phyloP scores from a whole-genome alignment of 2,329 filamentous ascomycete genomes.

The Stemphylium beticola region DNA sequence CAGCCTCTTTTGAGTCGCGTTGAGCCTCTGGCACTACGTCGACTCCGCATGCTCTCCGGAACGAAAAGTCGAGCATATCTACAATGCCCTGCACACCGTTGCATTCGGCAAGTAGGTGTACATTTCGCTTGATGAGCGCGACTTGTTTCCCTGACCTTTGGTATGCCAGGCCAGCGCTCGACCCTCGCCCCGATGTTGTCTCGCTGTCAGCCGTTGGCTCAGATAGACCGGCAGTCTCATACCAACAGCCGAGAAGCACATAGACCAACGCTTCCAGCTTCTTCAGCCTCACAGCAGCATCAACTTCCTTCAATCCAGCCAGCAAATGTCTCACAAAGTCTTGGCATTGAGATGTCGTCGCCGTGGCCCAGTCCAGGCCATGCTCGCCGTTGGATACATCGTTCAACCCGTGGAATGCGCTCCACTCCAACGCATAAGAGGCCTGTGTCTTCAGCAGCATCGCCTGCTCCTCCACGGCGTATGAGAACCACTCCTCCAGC shows the following conservation, averaged over 20 bases:
- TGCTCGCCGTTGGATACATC: conserved; percentile 49
- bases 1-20: conserved; percentile 46
- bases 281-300: conserved; percentile 41
- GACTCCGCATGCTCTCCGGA: conserved; percentile 39
- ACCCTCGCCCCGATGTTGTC: conserved; percentile 19
- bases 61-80: conserved; percentile 46
- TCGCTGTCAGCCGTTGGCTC: conserved; percentile 13
- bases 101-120: conserved; percentile 50
- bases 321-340: conserved; percentile 62
- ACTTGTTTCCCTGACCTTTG: conserved; percentile 51
- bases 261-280: conserved; percentile 55
- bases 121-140: conserved; percentile 54
- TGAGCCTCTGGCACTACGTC: conserved; percentile 30
- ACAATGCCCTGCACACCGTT: conserved; percentile 51
- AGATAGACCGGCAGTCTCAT: conserved; percentile 56
- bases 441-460: conserved; percentile 77
- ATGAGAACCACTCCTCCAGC: conserved; percentile 97
- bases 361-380: conserved; percentile 69
- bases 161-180: conserved; percentile 20
- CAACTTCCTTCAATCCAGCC: conserved; percentile 36
- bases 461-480: conserved; percentile 83
- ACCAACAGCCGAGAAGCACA: conserved; percentile 56
- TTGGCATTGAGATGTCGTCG: conserved; percentile 61
- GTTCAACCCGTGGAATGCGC: conserved; percentile 47
- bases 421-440: conserved; percentile 80